A percentile compares a stretch with the other conserved stretches of the same genome.
These are phyloP conservation scores for Glaciozyma martinii DNA, from an alignment of 768 basidiomycete species.

Conservation along the genomic window DNA sequence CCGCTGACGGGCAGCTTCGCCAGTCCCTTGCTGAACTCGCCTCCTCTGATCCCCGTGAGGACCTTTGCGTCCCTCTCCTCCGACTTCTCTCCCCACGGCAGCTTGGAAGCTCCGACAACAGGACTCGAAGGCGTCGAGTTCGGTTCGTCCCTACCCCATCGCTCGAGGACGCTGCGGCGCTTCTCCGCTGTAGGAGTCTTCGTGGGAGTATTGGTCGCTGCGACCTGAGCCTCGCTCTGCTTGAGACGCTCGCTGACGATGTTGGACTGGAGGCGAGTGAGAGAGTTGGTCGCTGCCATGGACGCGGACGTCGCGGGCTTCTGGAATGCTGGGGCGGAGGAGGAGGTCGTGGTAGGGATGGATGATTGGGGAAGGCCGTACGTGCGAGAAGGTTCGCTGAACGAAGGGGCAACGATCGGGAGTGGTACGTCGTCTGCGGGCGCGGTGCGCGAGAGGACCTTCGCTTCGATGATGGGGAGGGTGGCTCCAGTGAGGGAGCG, in stretches of 20 bases:
- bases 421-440: background rate
- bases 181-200: background rate
- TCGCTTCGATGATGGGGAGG: conserved; percentile 19
- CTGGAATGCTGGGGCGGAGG: background rate
- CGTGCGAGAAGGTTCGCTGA: background rate
- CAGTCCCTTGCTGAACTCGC: background rate
- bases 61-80: background rate
- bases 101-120: background rate
- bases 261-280: conserved; percentile 17
- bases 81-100: background rate
- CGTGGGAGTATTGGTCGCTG: background rate
- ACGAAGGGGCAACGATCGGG: background rate
- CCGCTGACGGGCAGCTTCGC: background rate
- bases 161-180: conserved; percentile 19
- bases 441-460: conserved; percentile 10
- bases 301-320: background rate
- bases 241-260: conserved; percentile 27
- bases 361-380: background rate
- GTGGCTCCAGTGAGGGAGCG: background rate
- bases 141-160: conserved; percentile 19
- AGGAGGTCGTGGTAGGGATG: background rate
- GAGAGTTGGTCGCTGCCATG: background rate
- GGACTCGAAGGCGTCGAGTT: background rate
- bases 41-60: background rate
- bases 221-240: background rate